Base-by-base conservation (phyloP, 345 rosid genomes). In the Brassica rapa region DNA sequence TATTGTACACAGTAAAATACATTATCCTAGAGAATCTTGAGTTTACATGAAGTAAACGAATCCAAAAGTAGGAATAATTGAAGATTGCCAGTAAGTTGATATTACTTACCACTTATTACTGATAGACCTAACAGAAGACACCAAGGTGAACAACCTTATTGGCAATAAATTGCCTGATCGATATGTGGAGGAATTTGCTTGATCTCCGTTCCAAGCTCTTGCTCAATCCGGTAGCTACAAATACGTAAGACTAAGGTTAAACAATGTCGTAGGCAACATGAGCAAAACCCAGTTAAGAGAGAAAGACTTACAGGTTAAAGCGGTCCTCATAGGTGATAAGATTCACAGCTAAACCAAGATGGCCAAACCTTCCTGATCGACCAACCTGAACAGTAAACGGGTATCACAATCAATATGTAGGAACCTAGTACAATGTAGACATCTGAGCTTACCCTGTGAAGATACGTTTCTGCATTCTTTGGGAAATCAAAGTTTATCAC, bases 121-220 rank as follows among this genome's bases (percentile, higher is more conserved):
- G 75, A 46, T 56, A 83, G 82, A 60, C 68, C 81, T 73, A 76
- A 72, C 68, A 66, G 69, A 55, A 59, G 37, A 62, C 68, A 62
- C 68, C 30, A 67, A 62, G 66, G 29, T 29, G 39, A 41, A 12
- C 32, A 3, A 62, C 60, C 84, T 84, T 82, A 90, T 82, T 81
- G 90, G 88, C 97, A 92, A 82, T 92, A 92, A 51, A 92, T 90
- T 71, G 89, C 92, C 87, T 88, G 97, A 81, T 92, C 97, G 56
- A 92, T 92, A 62, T 92, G 94, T 10, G 96, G 94, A 67, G 97
- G 97, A 75, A 92, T 92, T 85, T 90, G 97, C 89, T 92, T 92
- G 65, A 92, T 90, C 80, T 92, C 97, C 9, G 96, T 92, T 37
- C 97, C 97, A 73, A 92, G 96, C 84, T 92, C 97, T 85, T 90